Conservation (phyloP, 192 early-diverging fungal genomes). For the Irineochytrium annulatum region DNA sequence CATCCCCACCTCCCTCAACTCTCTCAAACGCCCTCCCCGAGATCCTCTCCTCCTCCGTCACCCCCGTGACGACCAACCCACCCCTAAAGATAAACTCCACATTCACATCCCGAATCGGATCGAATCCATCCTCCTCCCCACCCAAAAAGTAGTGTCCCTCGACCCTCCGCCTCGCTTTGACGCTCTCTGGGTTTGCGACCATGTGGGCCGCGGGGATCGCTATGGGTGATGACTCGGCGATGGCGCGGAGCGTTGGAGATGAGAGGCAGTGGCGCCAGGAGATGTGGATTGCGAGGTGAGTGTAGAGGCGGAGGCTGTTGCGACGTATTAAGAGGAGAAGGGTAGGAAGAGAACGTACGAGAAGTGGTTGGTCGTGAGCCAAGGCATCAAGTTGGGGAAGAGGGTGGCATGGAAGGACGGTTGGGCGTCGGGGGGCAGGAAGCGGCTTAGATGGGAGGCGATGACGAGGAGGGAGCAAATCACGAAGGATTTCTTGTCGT, state of each 20-base stretch:
- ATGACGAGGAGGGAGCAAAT: slow-evolving; percentile 43
- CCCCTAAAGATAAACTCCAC: slow-evolving; percentile 55
- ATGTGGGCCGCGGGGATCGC: slow-evolving; percentile 28
- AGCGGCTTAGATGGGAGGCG: slow-evolving; percentile 28
- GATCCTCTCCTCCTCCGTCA: slow-evolving; percentile 49
- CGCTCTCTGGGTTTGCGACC: slow-evolving; percentile 35
- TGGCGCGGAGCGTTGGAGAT: background rate
- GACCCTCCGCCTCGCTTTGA: slow-evolving; percentile 39
- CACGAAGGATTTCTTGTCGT: slow-evolving; percentile 32
- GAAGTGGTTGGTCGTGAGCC: slow-evolving; percentile 38
- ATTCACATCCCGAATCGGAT: slow-evolving; percentile 44
- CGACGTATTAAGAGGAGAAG: no score
- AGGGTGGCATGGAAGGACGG: slow-evolving; percentile 18
- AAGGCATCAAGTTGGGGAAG: slow-evolving; percentile 23
- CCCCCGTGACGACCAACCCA: slow-evolving; percentile 24
- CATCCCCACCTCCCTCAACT: no score
- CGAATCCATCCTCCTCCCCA: slow-evolving; percentile 38
- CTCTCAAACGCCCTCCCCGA: slow-evolving; percentile 41
- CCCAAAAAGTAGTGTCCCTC: slow-evolving; percentile 39
- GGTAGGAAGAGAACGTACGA: no score
- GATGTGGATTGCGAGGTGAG: slow-evolving; percentile 20
- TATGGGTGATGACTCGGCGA: slow-evolving; percentile 9
- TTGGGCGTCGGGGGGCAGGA: slow-evolving; percentile 21
- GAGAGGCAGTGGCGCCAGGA: slow-evolving; percentile 7
- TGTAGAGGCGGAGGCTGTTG: slow-evolving; percentile 34